phyloP scores from a whole-genome alignment of 306 rosid species.

The Vigna hirtella region DNA sequence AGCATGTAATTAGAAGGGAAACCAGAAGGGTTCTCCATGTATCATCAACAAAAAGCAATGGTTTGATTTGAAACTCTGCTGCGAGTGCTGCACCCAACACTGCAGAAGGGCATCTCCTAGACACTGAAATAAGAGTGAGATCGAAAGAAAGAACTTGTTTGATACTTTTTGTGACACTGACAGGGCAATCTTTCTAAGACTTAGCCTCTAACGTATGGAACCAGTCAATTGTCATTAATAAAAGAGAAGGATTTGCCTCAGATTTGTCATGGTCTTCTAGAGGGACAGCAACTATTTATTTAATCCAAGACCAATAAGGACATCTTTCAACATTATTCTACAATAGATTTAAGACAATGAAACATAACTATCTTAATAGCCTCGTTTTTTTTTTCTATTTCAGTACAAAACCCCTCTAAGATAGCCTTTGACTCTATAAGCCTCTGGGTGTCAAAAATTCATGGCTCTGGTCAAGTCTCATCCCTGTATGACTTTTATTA shows the following conservation, averaged over 20 bases:
- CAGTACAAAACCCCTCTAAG: background rate
- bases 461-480: constrained; percentile 29
- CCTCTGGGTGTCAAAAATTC: constrained; percentile 5
- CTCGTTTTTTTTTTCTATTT: background rate
- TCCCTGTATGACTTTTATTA: background rate
- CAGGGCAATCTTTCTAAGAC: constrained; percentile 33
- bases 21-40: constrained; percentile 40
- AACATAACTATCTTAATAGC: background rate
- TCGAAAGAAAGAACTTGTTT: constrained; percentile 24
- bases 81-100: background rate
- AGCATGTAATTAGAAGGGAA: constrained; percentile 56
- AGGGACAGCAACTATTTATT: constrained; percentile 31
- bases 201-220: constrained; percentile 33
- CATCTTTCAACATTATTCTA: constrained; percentile 40
- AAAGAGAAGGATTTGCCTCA: constrained; percentile 33
- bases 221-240: constrained; percentile 18
- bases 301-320: constrained; percentile 5
- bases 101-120: constrained; percentile 10
- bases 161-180: constrained; percentile 33
- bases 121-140: constrained; percentile 11
- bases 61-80: constrained; percentile 14
- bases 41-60: background rate
- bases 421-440: constrained; percentile 22
- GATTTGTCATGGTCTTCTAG: constrained; percentile 50
- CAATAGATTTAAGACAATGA: constrained; percentile 28